Percentiles rank a stretch among this genome's conserved stretches.
phyloP scores from a whole-genome alignment of 495 filamentous ascomycete species.

The Daldinia bambusicola region DNA sequence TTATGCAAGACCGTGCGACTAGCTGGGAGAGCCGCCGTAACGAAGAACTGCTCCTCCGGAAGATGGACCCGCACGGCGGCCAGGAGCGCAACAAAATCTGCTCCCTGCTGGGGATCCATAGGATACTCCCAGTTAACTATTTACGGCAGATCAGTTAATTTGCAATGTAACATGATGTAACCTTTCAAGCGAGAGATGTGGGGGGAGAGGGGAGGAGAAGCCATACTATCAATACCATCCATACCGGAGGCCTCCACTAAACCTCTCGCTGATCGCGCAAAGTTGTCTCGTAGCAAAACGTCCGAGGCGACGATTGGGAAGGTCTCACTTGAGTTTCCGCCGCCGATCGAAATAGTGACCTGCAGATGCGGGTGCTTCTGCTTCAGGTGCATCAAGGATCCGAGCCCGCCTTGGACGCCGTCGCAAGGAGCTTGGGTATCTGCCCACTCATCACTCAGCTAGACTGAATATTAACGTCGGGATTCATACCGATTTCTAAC shows the following conservation, averaged over 20 bases:
- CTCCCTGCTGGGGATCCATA: conserved; percentile 71
- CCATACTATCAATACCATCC: conserved; percentile 86
- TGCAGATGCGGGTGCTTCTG: conserved; percentile 77
- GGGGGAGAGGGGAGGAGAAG: conserved; percentile 12
- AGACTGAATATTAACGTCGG: conserved; percentile 42
- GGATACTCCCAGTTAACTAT: conserved; percentile 92
- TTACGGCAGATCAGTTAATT: conserved; percentile 18
- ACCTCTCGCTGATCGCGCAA: conserved; percentile 75
- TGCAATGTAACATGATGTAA: conserved; percentile 23
- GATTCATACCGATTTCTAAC: conserved; percentile 25
- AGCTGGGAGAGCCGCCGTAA: conserved; percentile 87
- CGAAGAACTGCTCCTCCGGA: conserved; percentile 76
- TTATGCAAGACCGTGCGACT: conserved; percentile 76
- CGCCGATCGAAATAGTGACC: conserved; percentile 88
- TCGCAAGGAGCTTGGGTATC: conserved; percentile 84
- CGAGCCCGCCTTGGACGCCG: conserved; percentile 78
- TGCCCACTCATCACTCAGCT: conserved; percentile 90
- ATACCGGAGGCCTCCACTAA: conserved; percentile 79
- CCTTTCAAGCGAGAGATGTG: neutral
- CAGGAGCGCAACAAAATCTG: conserved; percentile 77
- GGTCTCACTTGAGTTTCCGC: conserved; percentile 77
- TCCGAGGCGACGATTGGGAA: conserved; percentile 79
- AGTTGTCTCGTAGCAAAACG: conserved; percentile 69
- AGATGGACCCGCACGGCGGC: conserved; percentile 73
- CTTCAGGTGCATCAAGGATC: conserved; percentile 80